phyloP scores from a whole-genome alignment of 371 early-diverging fungal species.

The Syncephalastrum monosporum region DNA sequence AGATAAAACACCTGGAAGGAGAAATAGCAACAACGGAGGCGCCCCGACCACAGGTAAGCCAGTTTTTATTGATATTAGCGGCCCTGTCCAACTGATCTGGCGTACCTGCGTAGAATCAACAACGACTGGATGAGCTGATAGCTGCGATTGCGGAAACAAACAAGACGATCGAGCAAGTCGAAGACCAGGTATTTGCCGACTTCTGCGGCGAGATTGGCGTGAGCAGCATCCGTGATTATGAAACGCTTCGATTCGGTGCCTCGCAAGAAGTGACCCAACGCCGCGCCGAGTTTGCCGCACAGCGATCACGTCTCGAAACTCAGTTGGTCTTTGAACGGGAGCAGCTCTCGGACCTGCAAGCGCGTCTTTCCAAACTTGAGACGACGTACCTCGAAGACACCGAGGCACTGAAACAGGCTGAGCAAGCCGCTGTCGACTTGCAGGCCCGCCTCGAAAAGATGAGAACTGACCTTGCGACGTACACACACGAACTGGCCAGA shows the following conservation, averaged over 20 bases:
- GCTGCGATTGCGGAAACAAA: conserved; percentile 36
- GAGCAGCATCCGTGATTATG: conserved; percentile 70
- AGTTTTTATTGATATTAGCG: background rate
- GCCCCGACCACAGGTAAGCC: too few species aligned
- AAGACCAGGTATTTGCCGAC: conserved; percentile 72
- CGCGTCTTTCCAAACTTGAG: conserved; percentile 57
- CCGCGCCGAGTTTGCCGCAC: conserved; percentile 71
- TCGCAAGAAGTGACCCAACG: conserved; percentile 73
- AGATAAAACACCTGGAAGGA: background rate
- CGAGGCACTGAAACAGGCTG: conserved; percentile 26
- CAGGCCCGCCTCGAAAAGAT: conserved; percentile 42
- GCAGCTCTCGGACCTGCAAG: conserved; percentile 64
- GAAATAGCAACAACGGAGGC: background rate
- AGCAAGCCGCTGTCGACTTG: conserved; percentile 35
- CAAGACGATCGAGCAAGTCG: conserved; percentile 57
- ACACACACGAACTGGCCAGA: conserved; percentile 41
- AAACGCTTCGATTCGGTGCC: conserved; percentile 67
- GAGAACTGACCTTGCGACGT: conserved; percentile 23
- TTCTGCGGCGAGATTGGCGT: conserved; percentile 78
- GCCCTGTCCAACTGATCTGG: background rate
- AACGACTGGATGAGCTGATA: conserved; percentile 41
- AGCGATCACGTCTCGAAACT: conserved; percentile 73
- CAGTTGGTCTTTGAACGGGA: conserved; percentile 77
- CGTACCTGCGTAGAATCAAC: background rate
- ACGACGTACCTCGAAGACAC: conserved; percentile 34